phyloP scores from a whole-genome alignment of 2,329 filamentous ascomycete genomes.

The Didymella glomerata region DNA sequence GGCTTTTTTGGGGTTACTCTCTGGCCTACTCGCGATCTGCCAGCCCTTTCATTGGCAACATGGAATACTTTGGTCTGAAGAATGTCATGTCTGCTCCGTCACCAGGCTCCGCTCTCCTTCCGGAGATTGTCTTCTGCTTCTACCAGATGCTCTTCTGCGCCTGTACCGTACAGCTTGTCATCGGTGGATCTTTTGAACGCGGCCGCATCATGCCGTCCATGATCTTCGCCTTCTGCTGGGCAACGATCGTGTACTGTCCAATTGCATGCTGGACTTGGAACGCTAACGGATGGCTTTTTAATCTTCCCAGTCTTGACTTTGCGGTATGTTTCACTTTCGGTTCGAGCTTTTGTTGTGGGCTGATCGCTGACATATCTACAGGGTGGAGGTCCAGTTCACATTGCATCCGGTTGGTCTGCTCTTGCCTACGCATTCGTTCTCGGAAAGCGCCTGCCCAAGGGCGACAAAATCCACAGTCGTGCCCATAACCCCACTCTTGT shows the following conservation, averaged over 20 bases:
- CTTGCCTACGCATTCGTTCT: constrained; percentile 71
- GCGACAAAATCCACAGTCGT: constrained; percentile 61
- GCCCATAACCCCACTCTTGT: constrained; percentile 71
- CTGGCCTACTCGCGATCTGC: constrained; percentile 68
- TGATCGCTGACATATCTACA: background rate
- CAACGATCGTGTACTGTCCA: constrained; percentile 70
- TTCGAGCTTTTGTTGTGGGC: background rate
- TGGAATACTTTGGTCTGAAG: constrained; percentile 68
- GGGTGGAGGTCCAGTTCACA: constrained; percentile 69
- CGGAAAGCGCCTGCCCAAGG: constrained; percentile 63
- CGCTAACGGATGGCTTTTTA: constrained; percentile 68
- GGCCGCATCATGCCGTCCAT: constrained; percentile 71
- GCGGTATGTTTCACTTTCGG: constrained; percentile 50
- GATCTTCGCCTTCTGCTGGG: constrained; percentile 70
- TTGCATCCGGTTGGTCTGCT: constrained; percentile 68
- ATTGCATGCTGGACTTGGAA: constrained; percentile 75
- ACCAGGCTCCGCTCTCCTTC: constrained; percentile 64
- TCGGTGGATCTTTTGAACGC: constrained; percentile 70
- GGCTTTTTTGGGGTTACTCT: constrained; percentile 72
- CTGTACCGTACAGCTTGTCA: constrained; percentile 69
- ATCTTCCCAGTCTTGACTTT: constrained; percentile 67
- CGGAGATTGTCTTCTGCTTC: constrained; percentile 72
- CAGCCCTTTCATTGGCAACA: constrained; percentile 68
- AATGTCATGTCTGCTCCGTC: constrained; percentile 69
- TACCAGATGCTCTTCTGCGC: constrained; percentile 72